phyloP scores from a whole-genome alignment of 306 rosid genomes.

The Begonia peltatifolia region DNA sequence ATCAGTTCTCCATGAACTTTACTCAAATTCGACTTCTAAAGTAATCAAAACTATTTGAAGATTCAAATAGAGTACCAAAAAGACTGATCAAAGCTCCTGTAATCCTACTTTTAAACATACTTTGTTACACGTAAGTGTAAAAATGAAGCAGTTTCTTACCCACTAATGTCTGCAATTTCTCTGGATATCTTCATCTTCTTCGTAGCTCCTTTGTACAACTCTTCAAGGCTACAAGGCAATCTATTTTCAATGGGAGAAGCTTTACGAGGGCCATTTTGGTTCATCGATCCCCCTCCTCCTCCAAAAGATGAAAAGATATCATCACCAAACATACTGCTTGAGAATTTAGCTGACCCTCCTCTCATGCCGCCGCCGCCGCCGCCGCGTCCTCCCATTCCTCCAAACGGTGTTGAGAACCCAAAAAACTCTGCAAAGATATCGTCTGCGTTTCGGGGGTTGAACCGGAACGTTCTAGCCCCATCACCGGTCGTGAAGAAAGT shows the following conservation, averaged over 20 bases:
- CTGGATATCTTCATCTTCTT: constrained; percentile 56
- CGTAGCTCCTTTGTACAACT: constrained; percentile 35
- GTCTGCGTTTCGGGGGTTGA: constrained; percentile 54
- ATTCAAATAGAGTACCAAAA: neutral
- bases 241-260: constrained; percentile 42
- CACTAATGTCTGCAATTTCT: constrained; percentile 42
- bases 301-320: constrained; percentile 34
- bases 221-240: constrained; percentile 52
- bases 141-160: constrained; percentile 21
- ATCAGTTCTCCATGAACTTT: neutral
- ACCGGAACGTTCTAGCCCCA: constrained; percentile 41
- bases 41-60: neutral
- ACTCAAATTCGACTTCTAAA: neutral
- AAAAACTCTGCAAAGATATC: constrained; percentile 53
- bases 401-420: constrained; percentile 40
- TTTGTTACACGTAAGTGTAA: neutral
- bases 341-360: constrained; percentile 21
- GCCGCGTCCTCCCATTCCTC: constrained; percentile 53
- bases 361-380: constrained; percentile 2
- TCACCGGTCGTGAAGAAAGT: constrained; percentile 42
- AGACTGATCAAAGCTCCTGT: neutral
- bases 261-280: constrained; percentile 27
- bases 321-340: constrained; percentile 47
- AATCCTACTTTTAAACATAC: neutral
- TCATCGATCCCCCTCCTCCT: constrained; percentile 31